A percentile compares a stretch with the other conserved stretches of the same genome.
Evolutionary conservation across 2,329 filamentous ascomycete genomes (phyloP).

Genomic region (Colletotrichum liaoningense): DNA sequence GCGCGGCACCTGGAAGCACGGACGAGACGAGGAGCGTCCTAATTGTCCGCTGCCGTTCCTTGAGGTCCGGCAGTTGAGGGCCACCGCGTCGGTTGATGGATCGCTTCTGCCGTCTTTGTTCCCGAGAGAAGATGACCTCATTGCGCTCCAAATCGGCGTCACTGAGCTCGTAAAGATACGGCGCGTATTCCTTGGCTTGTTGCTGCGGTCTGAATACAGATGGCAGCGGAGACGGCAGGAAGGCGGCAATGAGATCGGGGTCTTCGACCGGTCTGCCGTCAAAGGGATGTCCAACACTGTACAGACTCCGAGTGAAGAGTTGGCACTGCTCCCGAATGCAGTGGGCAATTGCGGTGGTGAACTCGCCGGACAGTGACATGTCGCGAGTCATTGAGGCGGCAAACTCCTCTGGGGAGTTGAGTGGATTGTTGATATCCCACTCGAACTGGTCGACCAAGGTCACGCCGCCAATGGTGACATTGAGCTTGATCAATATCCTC

Average conservation of each 20-base stretch:
- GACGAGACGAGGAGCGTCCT: conserved; percentile 92
- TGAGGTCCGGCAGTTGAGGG: conserved; percentile 93
- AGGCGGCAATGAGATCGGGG: conserved; percentile 85
- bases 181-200: conserved; percentile 92
- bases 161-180: conserved; percentile 93
- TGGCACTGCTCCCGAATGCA: conserved; percentile 97
- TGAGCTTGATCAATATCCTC: conserved; percentile 94
- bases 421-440: conserved; percentile 97
- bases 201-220: conserved; percentile 91
- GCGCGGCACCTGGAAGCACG: conserved; percentile 87
- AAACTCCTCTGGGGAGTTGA: conserved; percentile 95
- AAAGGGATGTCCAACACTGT: conserved; percentile 93
- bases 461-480: conserved; percentile 96
- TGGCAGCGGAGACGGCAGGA: conserved; percentile 85
- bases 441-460: conserved; percentile 98
- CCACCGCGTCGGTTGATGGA: conserved; percentile 95
- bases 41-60: conserved; percentile 92
- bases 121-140: conserved; percentile 91
- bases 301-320: conserved; percentile 92
- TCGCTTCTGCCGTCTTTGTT: conserved; percentile 93
- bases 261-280: conserved; percentile 95
- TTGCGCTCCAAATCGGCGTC: conserved; percentile 91
- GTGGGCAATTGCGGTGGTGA: conserved; percentile 96
- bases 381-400: conserved; percentile 90
- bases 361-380: conserved; percentile 91